Evolutionary conservation across 805 yeast species (phyloP).

Genomic region (Barnettozyma botsteinii): DNA sequence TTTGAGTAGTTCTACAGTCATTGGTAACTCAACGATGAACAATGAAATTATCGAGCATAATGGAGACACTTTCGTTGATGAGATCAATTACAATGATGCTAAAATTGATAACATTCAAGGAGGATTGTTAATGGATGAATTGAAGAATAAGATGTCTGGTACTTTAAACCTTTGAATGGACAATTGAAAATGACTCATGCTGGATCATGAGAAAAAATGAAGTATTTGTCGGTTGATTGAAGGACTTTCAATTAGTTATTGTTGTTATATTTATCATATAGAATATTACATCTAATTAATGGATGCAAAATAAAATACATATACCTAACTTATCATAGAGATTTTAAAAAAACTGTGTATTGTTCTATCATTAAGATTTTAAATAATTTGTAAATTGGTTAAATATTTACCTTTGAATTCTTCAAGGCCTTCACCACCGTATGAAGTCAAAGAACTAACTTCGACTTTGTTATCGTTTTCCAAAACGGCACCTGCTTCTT

Average conservation of each 20-base stretch:
- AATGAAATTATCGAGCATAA: not conserved
- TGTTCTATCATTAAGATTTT: not conserved
- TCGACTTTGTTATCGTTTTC: conserved; percentile 52
- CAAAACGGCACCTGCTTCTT: conserved; percentile 60
- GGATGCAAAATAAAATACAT: too few relatives aligned
- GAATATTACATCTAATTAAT: not conserved
- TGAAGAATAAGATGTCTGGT: conserved; percentile 10
- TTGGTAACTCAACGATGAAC: not conserved
- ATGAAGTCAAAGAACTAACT: conserved; percentile 70
- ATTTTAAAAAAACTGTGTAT: too few relatives aligned
- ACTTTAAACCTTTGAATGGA: conserved; percentile 1
- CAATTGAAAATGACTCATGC: not conserved
- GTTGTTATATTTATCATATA: not conserved
- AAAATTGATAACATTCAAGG: conserved; percentile 10
- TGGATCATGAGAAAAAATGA: conserved; percentile 4
- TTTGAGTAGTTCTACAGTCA: conserved; percentile 4
- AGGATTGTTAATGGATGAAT: conserved; percentile 15
- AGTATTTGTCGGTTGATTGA: too few relatives aligned
- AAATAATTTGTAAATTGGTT: conserved; percentile 24
- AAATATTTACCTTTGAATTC: conserved; percentile 43
- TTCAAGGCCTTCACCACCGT: conserved; percentile 67
- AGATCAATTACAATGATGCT: conserved; percentile 11
- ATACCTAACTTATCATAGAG: too few relatives aligned
- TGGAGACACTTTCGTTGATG: not conserved
- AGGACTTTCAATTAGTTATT: too few relatives aligned